Evolutionary conservation across 2,329 filamentous ascomycete species (phyloP), one percentile per base, ranked within the genome.

Genomic region (Fusarium denticulatum): DNA sequence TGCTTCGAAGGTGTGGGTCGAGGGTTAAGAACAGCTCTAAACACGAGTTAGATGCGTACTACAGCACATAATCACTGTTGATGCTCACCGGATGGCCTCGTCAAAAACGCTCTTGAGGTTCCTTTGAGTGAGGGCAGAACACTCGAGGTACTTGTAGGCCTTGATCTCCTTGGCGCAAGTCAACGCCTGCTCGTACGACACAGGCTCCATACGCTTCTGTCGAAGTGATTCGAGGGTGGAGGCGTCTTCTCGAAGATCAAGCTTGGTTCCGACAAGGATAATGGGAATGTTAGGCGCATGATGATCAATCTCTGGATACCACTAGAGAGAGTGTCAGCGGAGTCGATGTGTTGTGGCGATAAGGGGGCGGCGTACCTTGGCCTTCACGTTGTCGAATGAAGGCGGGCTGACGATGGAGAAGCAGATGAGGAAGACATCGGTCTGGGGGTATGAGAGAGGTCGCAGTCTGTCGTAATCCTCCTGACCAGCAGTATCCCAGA

Each of bases 31-130:
- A 94, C 92, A 71, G 92, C 92, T 78, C 92, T 94, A 78, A 20
- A 24, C 28, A 20, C 89, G 75, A 45, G 45, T 63, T 55, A 77
- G 75, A 46, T 24, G 32, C 18, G n/a, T 34, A 16, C 20, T 20
- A 24, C 13, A 60, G 36, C 20, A 39, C 11, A 49, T 22, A 14
- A 13, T 22, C 30, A 85, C 11, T 16, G 22, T 11, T 26, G 12
- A 39, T 22, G n/a, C 92, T 78, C 86, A 98, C 96, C 96, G 92
- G 81, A 99, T 99, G 39, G 96, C 96, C 85, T 98, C 96, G 81
- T 99, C 96, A 81, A 99, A 99, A 55, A 99, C 96, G 79, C 94
- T 97, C 91, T 99, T 99, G 78, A 99, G 85, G 83, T 98, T 98
- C 80, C 96, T 89, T 87, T 98, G 96, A 42, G 96, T 99, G 76